phyloP scores from a whole-genome alignment of 2,329 filamentous ascomycete species.

The Colletotrichum trifolii region DNA sequence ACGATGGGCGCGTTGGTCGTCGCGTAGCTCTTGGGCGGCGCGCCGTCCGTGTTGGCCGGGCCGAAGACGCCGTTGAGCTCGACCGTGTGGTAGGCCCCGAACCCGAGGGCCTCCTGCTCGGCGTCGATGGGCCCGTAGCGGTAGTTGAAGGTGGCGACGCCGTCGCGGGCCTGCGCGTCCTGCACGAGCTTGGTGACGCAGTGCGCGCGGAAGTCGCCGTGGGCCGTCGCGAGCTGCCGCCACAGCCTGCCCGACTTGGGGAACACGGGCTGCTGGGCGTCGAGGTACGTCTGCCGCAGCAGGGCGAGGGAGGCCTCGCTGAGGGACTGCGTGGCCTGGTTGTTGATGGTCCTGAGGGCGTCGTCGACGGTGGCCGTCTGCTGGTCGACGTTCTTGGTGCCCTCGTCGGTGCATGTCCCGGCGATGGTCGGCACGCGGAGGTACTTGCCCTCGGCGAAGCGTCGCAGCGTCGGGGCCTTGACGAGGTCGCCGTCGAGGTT shows the following conservation, averaged over 20 bases:
- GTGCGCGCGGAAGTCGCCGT: constrained; percentile 50
- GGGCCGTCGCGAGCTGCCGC: constrained; percentile 49
- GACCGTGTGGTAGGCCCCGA: constrained; percentile 74
- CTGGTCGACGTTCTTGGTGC: constrained; percentile 47
- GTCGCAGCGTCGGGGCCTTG: constrained; percentile 59
- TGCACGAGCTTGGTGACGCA: constrained; percentile 48
- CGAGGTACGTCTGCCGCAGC: constrained; percentile 49
- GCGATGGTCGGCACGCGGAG: constrained; percentile 64
- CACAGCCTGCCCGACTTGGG: constrained; percentile 48
- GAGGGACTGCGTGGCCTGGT: constrained; percentile 48
- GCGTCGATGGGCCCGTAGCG: constrained; percentile 75
- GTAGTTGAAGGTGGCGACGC: constrained; percentile 70
- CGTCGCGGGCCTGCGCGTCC: constrained; percentile 43
- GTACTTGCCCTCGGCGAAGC: constrained; percentile 61
- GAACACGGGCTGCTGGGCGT: constrained; percentile 46
- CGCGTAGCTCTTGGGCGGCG: constrained; percentile 66
- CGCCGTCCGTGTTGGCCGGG: constrained; percentile 61
- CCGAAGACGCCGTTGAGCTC: constrained; percentile 78
- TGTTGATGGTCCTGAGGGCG: constrained; percentile 49
- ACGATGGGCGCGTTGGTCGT: constrained; percentile 67
- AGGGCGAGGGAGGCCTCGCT: constrained; percentile 44
- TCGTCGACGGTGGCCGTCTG: constrained; percentile 45
- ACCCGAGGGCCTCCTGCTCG: constrained; percentile 59
- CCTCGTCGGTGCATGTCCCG: constrained; percentile 52
- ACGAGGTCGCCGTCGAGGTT: constrained; percentile 66